Evolutionary conservation across 352 stramenopile genomes (phyloP).

Genomic region (Globisporangium iwayamae): DNA sequence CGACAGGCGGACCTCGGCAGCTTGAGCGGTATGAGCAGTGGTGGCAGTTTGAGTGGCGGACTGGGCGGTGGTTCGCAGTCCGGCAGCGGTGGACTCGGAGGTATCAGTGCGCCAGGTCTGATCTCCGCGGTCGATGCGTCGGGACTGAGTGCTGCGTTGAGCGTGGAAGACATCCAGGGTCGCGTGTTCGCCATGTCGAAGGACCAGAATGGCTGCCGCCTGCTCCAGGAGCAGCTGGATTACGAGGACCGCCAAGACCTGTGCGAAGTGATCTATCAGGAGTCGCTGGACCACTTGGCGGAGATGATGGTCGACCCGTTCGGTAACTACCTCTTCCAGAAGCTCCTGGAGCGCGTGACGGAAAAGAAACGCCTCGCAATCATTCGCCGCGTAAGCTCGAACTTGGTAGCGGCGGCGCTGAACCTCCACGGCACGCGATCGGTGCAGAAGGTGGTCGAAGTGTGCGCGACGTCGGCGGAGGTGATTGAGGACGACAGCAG

Average conservation of each 20-base stretch:
- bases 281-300: slow-evolving; percentile 94
- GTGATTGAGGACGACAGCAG: slow-evolving; percentile 51
- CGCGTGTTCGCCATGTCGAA: slow-evolving; percentile 89
- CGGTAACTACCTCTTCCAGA: slow-evolving; percentile 99
- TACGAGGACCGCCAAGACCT: slow-evolving; percentile 89
- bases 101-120: slow-evolving; percentile 3
- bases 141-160: slow-evolving; percentile 42
- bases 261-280: slow-evolving; percentile 94
- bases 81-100: slow-evolving; percentile 4
- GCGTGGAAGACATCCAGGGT: slow-evolving; percentile 69
- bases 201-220: slow-evolving; percentile 96
- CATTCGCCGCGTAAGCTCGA: slow-evolving; percentile 89
- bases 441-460: slow-evolving; percentile 98
- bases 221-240: slow-evolving; percentile 96
- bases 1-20: slow-evolving; percentile 8
- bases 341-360: slow-evolving; percentile 95
- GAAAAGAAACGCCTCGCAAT: slow-evolving; percentile 90
- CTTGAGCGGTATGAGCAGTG: slow-evolving; percentile 5
- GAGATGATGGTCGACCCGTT: slow-evolving; percentile 99
- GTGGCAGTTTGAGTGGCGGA: slow-evolving; percentile 5
- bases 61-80: slow-evolving; percentile 9
- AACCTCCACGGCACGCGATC: slow-evolving; percentile 98
- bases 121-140: slow-evolving; percentile 9
- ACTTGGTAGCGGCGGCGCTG: slow-evolving; percentile 94
- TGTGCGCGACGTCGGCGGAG: slow-evolving; percentile 84